Base-by-base conservation (phyloP, 371 early-diverging fungal species). In the Mucor circinelloides region DNA sequence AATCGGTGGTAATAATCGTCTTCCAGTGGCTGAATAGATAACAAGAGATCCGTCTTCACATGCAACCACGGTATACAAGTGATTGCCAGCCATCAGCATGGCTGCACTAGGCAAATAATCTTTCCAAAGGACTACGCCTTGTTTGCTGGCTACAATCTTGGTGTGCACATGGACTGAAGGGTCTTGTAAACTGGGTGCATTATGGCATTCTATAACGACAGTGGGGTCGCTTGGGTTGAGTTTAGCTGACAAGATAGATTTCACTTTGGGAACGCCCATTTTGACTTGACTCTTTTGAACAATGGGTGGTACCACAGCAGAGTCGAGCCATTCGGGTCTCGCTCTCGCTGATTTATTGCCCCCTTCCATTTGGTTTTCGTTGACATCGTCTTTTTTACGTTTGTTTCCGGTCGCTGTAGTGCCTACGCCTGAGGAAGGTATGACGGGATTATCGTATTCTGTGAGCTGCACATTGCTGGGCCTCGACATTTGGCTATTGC, bases 11-110 rank as follows among this genome's bases (percentile, higher is more conserved):
- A 92, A 70, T 21, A 93, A 21, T 6, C 90, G 84, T 76, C 89
- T 73, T 27, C 95, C 95, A 3, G 87, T 78, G 2, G 82, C 78
- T 6, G 91, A 87, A 69, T 90, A 93, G 0, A 91, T 71, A 66
- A 87, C 81, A 30, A 95, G 50, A 0, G 85, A 83, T n/a, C 88
- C 90, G 71, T 94, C 91, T 57, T 89, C 87, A 66, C 91, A 91
- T 0, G 89, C 80, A 2, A 85, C 82, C 0, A 87, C 89, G 63
- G 82, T 80, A 66, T 88, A 93, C 1, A 67, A 54, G 0, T 74
- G 68, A 54, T 87, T 85, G n/a, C 91, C 92, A 1, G 85, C 75
- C 69, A 92, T 78, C 17, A 85, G 71, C 15, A 91, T 58, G 6
- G 89, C 87, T 6, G 84, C 70, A 52, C 83, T 81, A 2, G 87